Evolutionary conservation across 805 yeast species (phyloP), one percentile per base, ranked within the genome.

Genomic region (Wickerhamiella galacta): DNA sequence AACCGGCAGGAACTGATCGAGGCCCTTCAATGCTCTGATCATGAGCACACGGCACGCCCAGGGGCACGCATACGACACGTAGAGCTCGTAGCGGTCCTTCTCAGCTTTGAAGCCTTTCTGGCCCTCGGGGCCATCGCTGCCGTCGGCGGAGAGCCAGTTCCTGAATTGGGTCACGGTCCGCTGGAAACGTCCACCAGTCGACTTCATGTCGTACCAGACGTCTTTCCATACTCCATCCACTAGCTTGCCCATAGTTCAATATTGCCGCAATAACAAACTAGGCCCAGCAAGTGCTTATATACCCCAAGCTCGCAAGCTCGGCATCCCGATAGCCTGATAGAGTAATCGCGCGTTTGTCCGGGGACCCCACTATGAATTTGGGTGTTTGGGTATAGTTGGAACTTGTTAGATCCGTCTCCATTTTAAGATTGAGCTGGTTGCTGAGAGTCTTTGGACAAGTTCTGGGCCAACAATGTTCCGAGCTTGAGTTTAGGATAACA

Each of bases 31-130:
- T 9, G 66, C 55, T 34, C 95, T 59, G 3, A 75, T 64, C 33
- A 82, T 75, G 37, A 85, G 61, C 0, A 85, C 71, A 40, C 96
- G 66, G 50, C 81, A 93, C 1, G 95, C 95, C 85, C 95, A 87
- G 3, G 98, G 96, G 56, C 98, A 87, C 2, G 94, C 94, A 31
- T 65, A 61, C 1, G 90, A 76, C 8, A 82, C 93, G 46, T 78
- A 85, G 35, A 83, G 64, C 56, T 85, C 93, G 51, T 87, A 87
- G 47, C 98, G 66, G 37, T 70, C 70, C 29, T 66, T 63, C 48
- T 82, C 94, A 4, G 94, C 81, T 12, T 71, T 60, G 51, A 72
- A 80, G 19, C 35, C 38, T n/a, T 32, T 31, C 18, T 35, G 38
- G 3, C 35, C 38, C n/a, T 26, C 30, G 14, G 35, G 35, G 9